phyloP scores from a whole-genome alignment of 2,329 filamentous ascomycete species.

The Fusarium chlamydosporum region DNA sequence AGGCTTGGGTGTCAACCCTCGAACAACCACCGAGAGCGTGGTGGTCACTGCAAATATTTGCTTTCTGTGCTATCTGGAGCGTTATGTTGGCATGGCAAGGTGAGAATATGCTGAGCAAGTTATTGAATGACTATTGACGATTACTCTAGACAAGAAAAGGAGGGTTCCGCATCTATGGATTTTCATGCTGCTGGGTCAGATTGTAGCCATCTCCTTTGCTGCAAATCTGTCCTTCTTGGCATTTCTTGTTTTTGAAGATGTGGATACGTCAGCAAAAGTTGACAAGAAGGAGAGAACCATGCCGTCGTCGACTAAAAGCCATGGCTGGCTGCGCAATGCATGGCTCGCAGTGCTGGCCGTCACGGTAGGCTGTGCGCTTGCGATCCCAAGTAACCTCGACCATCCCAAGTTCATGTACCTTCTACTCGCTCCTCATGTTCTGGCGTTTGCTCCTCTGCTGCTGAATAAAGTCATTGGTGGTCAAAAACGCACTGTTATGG shows the following conservation, averaged over 20 bases:
- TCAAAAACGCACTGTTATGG: not conserved
- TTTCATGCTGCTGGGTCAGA: conserved; percentile 4
- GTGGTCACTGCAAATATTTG: conserved; percentile 2
- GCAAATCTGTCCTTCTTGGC: not conserved
- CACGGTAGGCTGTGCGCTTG: not conserved
- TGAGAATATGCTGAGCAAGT: not conserved
- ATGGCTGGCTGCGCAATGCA: not conserved
- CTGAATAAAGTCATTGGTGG: not conserved
- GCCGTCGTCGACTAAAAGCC: not conserved
- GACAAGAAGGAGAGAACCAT: not conserved
- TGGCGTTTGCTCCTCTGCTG: not conserved
- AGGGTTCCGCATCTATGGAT: not conserved
- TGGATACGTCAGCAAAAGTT: not conserved
- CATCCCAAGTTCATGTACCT: conserved; percentile 1
- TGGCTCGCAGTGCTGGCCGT: not conserved
- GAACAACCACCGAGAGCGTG: not conserved
- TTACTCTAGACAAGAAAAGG: not conserved
- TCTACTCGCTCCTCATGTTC: not conserved
- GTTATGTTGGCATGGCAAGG: not conserved
- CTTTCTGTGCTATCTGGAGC: conserved; percentile 3
- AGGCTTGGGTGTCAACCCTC: conserved; percentile 2
- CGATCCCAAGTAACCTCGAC: not conserved
- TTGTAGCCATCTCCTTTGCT: not conserved
- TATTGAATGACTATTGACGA: not conserved
- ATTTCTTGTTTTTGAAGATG: not conserved